Evolutionary conservation across 305 asterid genomes (phyloP), one percentile per base, ranked within the genome.

Genomic region (Euphrasia arctica): DNA sequence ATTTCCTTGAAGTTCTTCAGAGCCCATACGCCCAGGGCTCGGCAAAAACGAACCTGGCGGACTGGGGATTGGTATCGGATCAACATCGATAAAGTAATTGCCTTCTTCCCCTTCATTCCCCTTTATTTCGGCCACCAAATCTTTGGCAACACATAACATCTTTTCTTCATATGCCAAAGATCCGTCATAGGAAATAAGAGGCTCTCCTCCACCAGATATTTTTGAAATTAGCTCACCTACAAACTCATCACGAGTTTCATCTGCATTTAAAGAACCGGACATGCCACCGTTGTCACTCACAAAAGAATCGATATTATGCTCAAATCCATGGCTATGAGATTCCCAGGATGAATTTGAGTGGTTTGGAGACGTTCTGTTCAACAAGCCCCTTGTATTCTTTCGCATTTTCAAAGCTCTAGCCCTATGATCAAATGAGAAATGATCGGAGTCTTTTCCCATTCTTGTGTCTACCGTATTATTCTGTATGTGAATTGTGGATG

Each of bases 1-100:
- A 72, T 77, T 81, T 59, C 86, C 92, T 12, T 79, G 89, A 79
- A 82, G 72, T 61, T 81, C 95, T 64, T 84, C 93, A 0, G 92
- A 82, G 72, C 71, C 75, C 83, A 77, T 84, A 36, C 77, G 91
- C 50, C 88, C 85, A 1, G 96, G 96, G 56, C 96, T 89, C 0
- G 96, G 96, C 74, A 89, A 76, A 76, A 83, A 89, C 2, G 90
- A 89, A 63, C 96, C 96, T 0, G 95, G 96, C 3, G 96, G 96
- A 22, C 95, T 90, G 0, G 96, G 95, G 63, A 89, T 86, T 28
- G 85, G 86, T 65, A 89, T 89, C 11, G 88, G 85, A 69, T 86
- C 96, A 32, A 86, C 95, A 68, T 80, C 85, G 42, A 58, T 67
- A 62, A 69, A 80, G 75, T 80, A 88, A 75, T 75, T 68, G 64